Evolutionary conservation across 2,329 filamentous ascomycete genomes (phyloP).

Genomic region (Trichocomaceae sp.): DNA sequence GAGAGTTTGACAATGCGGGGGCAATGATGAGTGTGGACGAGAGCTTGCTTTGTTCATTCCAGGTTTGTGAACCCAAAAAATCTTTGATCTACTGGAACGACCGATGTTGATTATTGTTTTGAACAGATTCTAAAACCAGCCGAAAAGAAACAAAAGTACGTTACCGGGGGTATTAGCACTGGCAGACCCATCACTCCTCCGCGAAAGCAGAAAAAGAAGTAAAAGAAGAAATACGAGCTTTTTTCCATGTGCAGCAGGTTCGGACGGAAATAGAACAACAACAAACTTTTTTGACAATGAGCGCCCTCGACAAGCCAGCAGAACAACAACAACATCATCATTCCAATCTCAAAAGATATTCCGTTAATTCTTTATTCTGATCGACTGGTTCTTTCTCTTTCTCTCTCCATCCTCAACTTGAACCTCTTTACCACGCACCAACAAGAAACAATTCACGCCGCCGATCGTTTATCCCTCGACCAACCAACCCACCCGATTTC

Average conservation of each 20-base stretch:
- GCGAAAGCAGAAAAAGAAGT: constrained; percentile 64
- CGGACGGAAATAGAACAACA: constrained; percentile 71
- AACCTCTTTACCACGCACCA: neutral
- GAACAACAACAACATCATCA: neutral
- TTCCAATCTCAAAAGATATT: neutral
- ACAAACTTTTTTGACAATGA: neutral
- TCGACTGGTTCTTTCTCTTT: neutral
- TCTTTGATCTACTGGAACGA: neutral
- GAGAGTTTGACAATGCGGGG: constrained; percentile 98
- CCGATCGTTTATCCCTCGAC: neutral
- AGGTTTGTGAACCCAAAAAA: constrained; percentile 51
- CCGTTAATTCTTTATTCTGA: neutral
- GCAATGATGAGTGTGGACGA: constrained; percentile 99
- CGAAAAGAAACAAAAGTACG: constrained; percentile 99
- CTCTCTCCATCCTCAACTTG: neutral
- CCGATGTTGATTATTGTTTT: constrained; percentile 9
- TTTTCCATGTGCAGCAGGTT: constrained; percentile 75
- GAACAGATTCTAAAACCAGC: constrained; percentile 92
- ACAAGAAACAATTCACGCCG: neutral
- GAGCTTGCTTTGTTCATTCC: constrained; percentile 97
- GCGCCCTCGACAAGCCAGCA: neutral
- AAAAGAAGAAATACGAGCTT: constrained; percentile 64
- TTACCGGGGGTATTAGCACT: constrained; percentile 65
- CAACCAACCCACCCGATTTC: neutral
- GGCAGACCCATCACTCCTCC: constrained; percentile 64